Percentiles rank a stretch among this genome's conserved stretches.
These are phyloP conservation scores for Neopestalotiopsis rosae DNA, from an alignment of 2,329 filamentous ascomycete species.

Conservation along the genomic window DNA sequence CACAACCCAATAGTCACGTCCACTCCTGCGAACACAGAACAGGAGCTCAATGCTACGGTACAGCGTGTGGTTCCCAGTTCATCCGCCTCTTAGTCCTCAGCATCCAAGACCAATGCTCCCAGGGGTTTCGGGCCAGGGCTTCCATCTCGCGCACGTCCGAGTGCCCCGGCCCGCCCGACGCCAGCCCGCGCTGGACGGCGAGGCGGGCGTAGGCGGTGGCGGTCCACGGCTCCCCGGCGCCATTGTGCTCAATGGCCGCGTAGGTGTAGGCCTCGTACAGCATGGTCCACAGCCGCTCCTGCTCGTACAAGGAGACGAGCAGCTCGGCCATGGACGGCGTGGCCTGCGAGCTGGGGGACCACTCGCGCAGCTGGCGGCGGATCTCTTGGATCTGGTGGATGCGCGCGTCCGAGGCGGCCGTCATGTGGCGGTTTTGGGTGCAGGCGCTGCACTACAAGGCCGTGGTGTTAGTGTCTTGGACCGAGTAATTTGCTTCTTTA, in stretches of 20 bases:
- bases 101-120: slow-evolving; percentile 47
- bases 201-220: slow-evolving; percentile 44
- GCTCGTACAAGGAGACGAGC: slow-evolving; percentile 44
- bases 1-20: too few species aligned
- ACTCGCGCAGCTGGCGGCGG: slow-evolving; percentile 38
- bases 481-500: too few species aligned
- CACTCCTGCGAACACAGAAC: too few species aligned
- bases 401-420: slow-evolving; percentile 42
- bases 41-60: too few species aligned
- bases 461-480: neutral
- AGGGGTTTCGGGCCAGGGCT: slow-evolving; percentile 39
- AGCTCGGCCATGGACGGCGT: slow-evolving; percentile 45
- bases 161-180: slow-evolving; percentile 34
- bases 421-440: slow-evolving; percentile 31
- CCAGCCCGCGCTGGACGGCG: slow-evolving; percentile 43
- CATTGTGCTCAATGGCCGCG: slow-evolving; percentile 46
- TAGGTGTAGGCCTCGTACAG: slow-evolving; percentile 42
- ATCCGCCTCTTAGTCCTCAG: slow-evolving; percentile 37
- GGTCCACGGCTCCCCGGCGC: slow-evolving; percentile 43
- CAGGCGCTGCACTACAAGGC: slow-evolving; percentile 40
- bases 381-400: slow-evolving; percentile 40
- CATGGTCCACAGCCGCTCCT: slow-evolving; percentile 43
- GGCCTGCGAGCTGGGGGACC: slow-evolving; percentile 33
- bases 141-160: slow-evolving; percentile 41
- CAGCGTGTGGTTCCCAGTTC: slow-evolving; percentile 30